Percentiles rank a stretch among this genome's conserved stretches.
Evolutionary conservation across 1,139 yeast genomes (phyloP).

Genomic region (Hanseniaspora uvarum): DNA sequence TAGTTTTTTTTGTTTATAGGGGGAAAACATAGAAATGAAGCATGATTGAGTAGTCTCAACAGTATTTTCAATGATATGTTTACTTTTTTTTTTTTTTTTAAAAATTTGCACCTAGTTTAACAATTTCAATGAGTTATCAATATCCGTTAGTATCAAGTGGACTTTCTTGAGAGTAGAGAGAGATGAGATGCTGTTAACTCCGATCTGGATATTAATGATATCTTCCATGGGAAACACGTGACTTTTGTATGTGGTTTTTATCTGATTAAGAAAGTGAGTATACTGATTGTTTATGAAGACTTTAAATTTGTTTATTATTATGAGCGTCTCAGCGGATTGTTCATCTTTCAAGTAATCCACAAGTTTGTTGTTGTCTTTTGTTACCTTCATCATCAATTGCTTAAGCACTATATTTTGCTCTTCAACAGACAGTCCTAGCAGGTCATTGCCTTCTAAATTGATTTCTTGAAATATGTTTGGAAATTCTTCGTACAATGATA

Average conservation of each 20-base stretch:
- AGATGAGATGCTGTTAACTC: neutral
- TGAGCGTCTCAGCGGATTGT: neutral
- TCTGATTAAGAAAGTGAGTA: neutral
- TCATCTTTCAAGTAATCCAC: neutral
- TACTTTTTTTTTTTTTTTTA: too few relatives aligned
- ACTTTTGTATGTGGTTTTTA: neutral
- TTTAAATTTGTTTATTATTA: conserved; percentile 8
- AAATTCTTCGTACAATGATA: neutral
- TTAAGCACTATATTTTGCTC: conserved; percentile 1
- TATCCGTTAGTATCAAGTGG: neutral
- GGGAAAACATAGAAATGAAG: too few relatives aligned
- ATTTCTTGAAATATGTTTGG: neutral
- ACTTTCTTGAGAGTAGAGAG: neutral
- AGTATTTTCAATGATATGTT: too few relatives aligned
- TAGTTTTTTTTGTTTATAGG: neutral
- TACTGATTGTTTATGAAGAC: conserved; percentile 4
- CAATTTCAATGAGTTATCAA: neutral
- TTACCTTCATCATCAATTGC: neutral
- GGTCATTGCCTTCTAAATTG: neutral
- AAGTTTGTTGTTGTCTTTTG: neutral
- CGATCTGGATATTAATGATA: neutral
- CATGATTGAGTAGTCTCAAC: too few relatives aligned
- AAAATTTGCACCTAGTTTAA: conserved; percentile 1
- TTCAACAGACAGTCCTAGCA: neutral
- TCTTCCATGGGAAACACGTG: conserved; percentile 13